Evolutionary conservation across 164 flowering plant genomes (phyloP), one percentile per base, ranked within the genome.

Genomic region (Sedum album): DNA sequence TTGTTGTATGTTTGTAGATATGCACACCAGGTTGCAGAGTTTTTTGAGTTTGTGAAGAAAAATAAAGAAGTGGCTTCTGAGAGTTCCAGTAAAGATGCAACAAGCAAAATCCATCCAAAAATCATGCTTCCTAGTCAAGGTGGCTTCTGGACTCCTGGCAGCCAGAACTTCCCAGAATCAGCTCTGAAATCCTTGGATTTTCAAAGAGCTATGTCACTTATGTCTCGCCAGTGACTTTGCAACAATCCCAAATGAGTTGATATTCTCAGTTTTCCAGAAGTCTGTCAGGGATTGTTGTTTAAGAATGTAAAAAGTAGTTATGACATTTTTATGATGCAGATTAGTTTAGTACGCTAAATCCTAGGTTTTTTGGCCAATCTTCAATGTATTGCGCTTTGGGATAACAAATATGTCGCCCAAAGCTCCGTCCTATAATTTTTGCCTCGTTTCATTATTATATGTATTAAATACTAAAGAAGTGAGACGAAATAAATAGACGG

Each of bases 11-110:
- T 68, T 9, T 82, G 83, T 69, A 94, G 98, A 78, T 94, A 94
- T 82, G 98, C 98, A 35, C 88, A 86, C 41, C 98, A 94, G 82
- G 97, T 94, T 51, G 97, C 97, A 1, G 84, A 89, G 76, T 93
- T 93, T 69, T 93, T 93, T 65, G 86, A 85, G 75, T 91, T 85
- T 77, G 98, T 93, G 82, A 93, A 93, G 89, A 86, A 83, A 67
- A 84, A 78, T 82, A 76, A 90, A 38, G 96, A 86, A 78, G 74
- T 69, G 49, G 41, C 78, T 18, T 35, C 78, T 31, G 15, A 79
- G 30, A 68, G 70, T 35, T 72, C 69, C 62, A 77, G 73, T 39
- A 70, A 75, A 36, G 72, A 26, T 28, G 72, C 53, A 60, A 11
- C 63, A 41, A 76, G 33, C 62, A 74, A 57, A 44, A 71, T 68